phyloP scores from a whole-genome alignment of 2,329 filamentous ascomycete species.

The Ophiostoma triangulosporum region DNA sequence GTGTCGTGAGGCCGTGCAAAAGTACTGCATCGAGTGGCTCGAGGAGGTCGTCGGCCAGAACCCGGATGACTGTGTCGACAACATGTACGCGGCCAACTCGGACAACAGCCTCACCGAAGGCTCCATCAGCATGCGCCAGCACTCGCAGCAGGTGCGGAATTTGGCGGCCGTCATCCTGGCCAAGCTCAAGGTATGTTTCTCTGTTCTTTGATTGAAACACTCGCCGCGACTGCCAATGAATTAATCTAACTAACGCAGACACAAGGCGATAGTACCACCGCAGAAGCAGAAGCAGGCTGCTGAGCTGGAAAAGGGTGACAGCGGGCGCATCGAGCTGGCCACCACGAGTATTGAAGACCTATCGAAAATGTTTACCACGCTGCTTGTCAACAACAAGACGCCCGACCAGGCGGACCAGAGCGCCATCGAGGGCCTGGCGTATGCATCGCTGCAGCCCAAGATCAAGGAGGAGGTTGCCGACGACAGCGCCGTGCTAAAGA shows the following conservation, averaged over 20 bases:
- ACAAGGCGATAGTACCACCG: constrained; percentile 38
- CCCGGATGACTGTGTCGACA: constrained; percentile 39
- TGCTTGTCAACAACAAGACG: constrained; percentile 49
- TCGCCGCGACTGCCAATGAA: neutral
- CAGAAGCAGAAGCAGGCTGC: constrained; percentile 21
- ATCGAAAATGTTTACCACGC: constrained; percentile 48
- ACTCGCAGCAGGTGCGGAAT: constrained; percentile 48
- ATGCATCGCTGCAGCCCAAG: constrained; percentile 71
- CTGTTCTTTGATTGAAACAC: no score
- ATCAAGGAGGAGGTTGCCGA: constrained; percentile 70
- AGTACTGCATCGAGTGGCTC: constrained; percentile 77
- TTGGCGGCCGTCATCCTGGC: constrained; percentile 63
- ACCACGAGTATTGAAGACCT: constrained; percentile 53
- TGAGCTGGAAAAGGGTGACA: constrained; percentile 22
- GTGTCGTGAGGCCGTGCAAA: constrained; percentile 72
- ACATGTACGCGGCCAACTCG: constrained; percentile 35
- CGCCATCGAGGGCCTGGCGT: constrained; percentile 82
- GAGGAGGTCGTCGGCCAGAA: constrained; percentile 69
- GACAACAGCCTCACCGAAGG: constrained; percentile 41
- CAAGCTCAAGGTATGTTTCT: constrained; percentile 59
- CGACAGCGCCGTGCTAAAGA: constrained; percentile 54
- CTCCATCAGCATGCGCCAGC: constrained; percentile 45
- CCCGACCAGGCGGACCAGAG: constrained; percentile 33
- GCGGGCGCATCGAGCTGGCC: constrained; percentile 30
- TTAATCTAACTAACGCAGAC: constrained; percentile 34